Evolutionary conservation across 1,139 yeast species (phyloP), one percentile per base, ranked within the genome.

Genomic region (Taphrina communis): DNA sequence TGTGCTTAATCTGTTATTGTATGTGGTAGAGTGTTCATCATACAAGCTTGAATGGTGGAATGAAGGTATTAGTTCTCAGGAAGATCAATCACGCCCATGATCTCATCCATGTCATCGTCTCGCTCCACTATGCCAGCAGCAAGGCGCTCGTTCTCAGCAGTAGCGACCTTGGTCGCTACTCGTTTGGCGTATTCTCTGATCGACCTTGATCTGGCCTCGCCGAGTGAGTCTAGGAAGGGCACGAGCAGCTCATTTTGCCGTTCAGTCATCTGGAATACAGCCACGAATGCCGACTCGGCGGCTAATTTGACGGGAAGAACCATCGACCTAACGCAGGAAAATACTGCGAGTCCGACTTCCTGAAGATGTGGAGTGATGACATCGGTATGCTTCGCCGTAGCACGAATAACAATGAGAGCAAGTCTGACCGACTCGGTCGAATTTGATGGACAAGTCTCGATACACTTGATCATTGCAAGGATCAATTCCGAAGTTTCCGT

Each of bases 301-400:
- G 98, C 97, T 72, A 94, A 83, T 76, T 92, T 92, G 74, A 94
- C 88, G 3, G 99, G 98, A 75, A 94, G 90, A 60, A 90, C 82
- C 17, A 87, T 83, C 75, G 93, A 97, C 73, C 99, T 84, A 57
- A 94, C 89, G 77, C 96, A 88, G 0, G 88, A 81, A 77, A 94
- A 94, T 1, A 92, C 86, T 31, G 90, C 83, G 17, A 96, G 90
- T 8, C 85, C 91, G 68, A 94, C 74, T 1, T 80, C 71, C 73
- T 87, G 86, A 72, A 86, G 80, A 74, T 83, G 81, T 11, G 88
- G 85, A 59, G 89, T 78, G 17, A 76, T 77, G 2, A 80, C 82
- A 72, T 82, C 84, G 72, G 87, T 85, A 74, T 80, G 80, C 75
- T 95, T 83, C 1, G 93, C 86, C 46, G 89, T 82, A 0, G 97